Conservation (phyloP, 2,329 filamentous ascomycete genomes). For the Coniochaeta sp. region DNA sequence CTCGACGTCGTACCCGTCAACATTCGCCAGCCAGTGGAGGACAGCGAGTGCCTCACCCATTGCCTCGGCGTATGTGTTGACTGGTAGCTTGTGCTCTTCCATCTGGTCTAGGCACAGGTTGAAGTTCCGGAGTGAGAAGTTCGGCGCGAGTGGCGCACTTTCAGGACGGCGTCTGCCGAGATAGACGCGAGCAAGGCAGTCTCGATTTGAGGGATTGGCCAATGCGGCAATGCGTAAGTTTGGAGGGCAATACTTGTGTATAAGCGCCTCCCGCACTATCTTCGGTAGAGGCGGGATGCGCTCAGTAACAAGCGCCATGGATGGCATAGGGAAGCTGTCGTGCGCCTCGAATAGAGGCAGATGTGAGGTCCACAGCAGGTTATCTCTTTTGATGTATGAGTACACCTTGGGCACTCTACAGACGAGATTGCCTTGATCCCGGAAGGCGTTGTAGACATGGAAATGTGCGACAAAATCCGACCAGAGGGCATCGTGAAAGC, state of each 20-base stretch:
- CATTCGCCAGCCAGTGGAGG: slow-evolving; percentile 22
- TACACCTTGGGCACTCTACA: slow-evolving; percentile 3
- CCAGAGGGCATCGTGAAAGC: slow-evolving; percentile 12
- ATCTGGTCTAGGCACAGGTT: slow-evolving; percentile 23
- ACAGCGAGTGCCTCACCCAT: slow-evolving; percentile 20
- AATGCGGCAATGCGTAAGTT: slow-evolving; percentile 1
- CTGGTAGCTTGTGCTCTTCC: slow-evolving; percentile 13
- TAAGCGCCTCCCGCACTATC: slow-evolving; percentile 10
- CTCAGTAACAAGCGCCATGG: slow-evolving; percentile 13
- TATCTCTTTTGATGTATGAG: slow-evolving; percentile 3
- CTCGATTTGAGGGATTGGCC: slow-evolving; percentile 7
- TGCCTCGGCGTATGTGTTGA: slow-evolving; percentile 8
- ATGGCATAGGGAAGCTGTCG: slow-evolving; percentile 9
- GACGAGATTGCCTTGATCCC: background rate
- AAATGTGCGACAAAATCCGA: slow-evolving; percentile 13
- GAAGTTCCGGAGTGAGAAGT: slow-evolving; percentile 22
- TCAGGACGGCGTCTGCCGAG: slow-evolving; percentile 7
- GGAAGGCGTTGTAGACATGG: slow-evolving; percentile 11
- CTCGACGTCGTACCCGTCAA: slow-evolving; percentile 22
- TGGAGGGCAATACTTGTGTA: slow-evolving; percentile 13
- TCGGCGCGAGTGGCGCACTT: background rate
- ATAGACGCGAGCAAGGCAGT: slow-evolving; percentile 11
- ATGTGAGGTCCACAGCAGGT: slow-evolving; percentile 3
- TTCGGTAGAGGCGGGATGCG: slow-evolving; percentile 17
- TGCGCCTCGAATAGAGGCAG: background rate